Percentiles rank a stretch among this genome's conserved stretches.
Conservation (phyloP, 2,329 filamentous ascomycete species). For the Harringtonia aguacate region DNA sequence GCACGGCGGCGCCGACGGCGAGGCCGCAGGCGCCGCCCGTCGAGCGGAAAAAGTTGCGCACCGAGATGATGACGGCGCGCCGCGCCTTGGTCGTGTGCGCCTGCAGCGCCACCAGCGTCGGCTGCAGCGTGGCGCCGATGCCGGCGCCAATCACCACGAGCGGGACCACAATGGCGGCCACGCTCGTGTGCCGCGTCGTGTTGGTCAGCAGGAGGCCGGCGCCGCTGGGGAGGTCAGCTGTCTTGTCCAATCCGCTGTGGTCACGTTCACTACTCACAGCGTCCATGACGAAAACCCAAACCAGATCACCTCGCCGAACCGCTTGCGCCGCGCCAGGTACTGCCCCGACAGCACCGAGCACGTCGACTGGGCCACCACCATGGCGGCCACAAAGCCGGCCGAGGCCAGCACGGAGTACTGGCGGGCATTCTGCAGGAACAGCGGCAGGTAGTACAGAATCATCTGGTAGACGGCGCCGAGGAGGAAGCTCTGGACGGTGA, state of each 20-base stretch:
- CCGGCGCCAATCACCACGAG: constrained; percentile 22
- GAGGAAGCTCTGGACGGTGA: constrained; percentile 10
- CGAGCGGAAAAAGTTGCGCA: constrained; percentile 26
- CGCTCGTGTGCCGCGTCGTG: constrained; percentile 12
- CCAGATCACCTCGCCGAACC: constrained; percentile 19
- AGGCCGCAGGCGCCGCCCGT: constrained; percentile 24
- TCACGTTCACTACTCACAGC: not conserved
- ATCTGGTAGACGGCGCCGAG: constrained; percentile 10
- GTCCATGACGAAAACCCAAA: constrained; percentile 23
- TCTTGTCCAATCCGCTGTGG: too few relatives aligned
- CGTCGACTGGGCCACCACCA: constrained; percentile 17
- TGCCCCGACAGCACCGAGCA: constrained; percentile 19
- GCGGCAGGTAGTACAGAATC: constrained; percentile 12
- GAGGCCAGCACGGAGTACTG: constrained; percentile 15
- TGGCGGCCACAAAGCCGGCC: constrained; percentile 18
- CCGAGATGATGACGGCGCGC: constrained; percentile 23
- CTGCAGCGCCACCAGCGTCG: constrained; percentile 24
- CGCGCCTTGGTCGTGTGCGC: constrained; percentile 22
- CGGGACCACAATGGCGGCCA: constrained; percentile 17
- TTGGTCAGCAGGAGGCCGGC: constrained; percentile 19
- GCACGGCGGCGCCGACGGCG: constrained; percentile 17
- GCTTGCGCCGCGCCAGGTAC: constrained; percentile 17
- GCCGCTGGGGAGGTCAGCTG: too few relatives aligned
- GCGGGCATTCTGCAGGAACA: constrained; percentile 19
- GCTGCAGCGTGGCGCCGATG: constrained; percentile 23